Evolutionary conservation across 306 rosid species (phyloP).

Genomic region (Urtica urens): DNA sequence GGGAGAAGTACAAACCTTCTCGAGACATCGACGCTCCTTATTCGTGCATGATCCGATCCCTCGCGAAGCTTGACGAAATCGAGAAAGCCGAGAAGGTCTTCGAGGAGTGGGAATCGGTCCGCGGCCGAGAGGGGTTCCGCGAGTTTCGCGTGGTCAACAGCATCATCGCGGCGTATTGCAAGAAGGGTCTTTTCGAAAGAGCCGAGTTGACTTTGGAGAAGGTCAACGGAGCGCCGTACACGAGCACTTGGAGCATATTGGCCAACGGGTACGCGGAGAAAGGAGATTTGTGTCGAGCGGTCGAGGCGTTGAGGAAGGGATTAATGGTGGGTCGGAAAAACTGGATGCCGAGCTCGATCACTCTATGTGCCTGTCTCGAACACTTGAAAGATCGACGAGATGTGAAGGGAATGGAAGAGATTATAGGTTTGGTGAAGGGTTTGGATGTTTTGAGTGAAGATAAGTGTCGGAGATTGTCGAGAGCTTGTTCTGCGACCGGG

Average conservation of each 20-base stretch:
- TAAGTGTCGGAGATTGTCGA: conserved; percentile 16
- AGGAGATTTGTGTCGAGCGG: conserved; percentile 14
- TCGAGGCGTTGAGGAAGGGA: conserved; percentile 28
- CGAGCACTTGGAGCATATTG: conserved; percentile 24
- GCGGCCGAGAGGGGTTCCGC: conserved; percentile 9
- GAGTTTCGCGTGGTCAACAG: conserved; percentile 31
- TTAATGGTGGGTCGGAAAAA: conserved; percentile 17
- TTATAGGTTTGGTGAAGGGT: conserved; percentile 6
- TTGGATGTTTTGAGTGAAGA: conserved; percentile 12
- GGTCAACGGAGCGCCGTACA: conserved; percentile 13
- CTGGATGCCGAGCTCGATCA: conserved; percentile 15
- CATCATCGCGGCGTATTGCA: conserved; percentile 30
- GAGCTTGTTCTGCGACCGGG: conserved; percentile 14
- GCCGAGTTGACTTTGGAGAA: conserved; percentile 21
- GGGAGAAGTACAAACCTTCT: conserved; percentile 22
- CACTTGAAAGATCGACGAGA: conserved; percentile 25
- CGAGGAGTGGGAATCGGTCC: conserved; percentile 29
- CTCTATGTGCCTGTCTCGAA: conserved; percentile 21
- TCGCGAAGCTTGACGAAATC: conserved; percentile 25
- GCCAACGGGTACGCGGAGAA: conserved; percentile 24
- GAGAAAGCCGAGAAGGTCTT: conserved; percentile 27
- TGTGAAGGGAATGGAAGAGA: conserved; percentile 21
- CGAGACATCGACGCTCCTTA: conserved; percentile 9
- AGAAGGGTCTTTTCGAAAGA: conserved; percentile 22
- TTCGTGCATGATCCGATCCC: conserved; percentile 25